Conservation (phyloP, 1,284 basidiomycete genomes). For the Grifola frondosa region DNA sequence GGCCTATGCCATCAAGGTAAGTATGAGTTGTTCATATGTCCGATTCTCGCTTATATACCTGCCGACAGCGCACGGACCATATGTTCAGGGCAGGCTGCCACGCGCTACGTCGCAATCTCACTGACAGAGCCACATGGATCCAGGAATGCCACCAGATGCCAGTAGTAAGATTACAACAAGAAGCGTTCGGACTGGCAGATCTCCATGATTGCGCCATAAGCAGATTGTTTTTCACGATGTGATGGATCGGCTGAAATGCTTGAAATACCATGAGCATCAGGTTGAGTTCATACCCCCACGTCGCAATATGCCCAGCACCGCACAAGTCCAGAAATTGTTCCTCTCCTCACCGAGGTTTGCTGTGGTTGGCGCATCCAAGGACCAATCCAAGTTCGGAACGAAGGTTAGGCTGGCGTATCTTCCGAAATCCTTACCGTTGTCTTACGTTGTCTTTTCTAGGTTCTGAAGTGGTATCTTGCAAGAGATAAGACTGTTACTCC, state of each 20-base stretch:
- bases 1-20: conserved; percentile 41
- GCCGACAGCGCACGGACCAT: conserved; percentile 30
- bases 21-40: conserved; percentile 31
- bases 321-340: conserved; percentile 55
- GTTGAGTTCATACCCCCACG: not conserved
- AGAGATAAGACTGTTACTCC: conserved; percentile 66
- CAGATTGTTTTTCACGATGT: no score
- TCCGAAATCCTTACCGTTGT: no score
- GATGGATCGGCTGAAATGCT: no score
- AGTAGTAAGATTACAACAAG: no score
- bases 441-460: conserved; percentile 36
- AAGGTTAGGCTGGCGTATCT: conserved; percentile 48
- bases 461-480: conserved; percentile 73
- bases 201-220: no score
- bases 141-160: no score
- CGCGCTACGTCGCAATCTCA: not conserved
- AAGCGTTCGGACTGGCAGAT: no score
- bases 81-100: conserved; percentile 23
- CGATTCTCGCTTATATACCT: conserved; percentile 21
- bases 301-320: conserved; percentile 22
- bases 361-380: conserved; percentile 79
- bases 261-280: conserved; percentile 13
- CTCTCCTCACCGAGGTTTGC: conserved; percentile 63
- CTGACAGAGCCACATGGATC: not conserved
- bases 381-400: conserved; percentile 72